These are phyloP conservation scores for Diatrype stigma DNA, from an alignment of 2,329 filamentous ascomycete genomes.

Conservation along the genomic window DNA sequence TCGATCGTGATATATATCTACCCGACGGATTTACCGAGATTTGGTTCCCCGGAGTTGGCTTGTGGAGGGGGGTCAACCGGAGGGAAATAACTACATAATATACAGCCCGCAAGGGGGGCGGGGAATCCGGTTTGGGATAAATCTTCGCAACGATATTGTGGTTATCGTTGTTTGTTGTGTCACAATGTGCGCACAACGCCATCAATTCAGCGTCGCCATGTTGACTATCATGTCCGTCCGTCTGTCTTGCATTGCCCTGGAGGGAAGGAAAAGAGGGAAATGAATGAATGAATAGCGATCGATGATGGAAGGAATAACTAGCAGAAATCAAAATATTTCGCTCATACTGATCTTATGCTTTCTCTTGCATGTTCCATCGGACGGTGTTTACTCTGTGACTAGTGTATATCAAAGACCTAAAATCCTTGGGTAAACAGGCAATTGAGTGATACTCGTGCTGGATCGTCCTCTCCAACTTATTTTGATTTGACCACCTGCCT, in stretches of 20 bases:
- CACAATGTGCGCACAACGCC: no score
- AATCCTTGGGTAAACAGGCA: no score
- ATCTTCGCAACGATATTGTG: background rate
- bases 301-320: background rate
- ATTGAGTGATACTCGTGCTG: no score
- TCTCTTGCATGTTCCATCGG: no score
- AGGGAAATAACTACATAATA: background rate
- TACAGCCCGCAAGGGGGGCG: background rate
- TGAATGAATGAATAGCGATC: background rate
- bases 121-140: background rate
- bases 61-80: conserved; percentile 15
- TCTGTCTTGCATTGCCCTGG: background rate
- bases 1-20: no score
- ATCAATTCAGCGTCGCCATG: background rate
- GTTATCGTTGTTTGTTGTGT: no score
- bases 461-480: no score
- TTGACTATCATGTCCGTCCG: background rate
- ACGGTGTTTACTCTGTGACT: no score
- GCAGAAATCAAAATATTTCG: background rate
- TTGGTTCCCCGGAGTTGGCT: conserved; percentile 19
- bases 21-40: conserved; percentile 1
- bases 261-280: background rate
- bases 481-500: no score
- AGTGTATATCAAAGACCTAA: no score
- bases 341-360: no score